phyloP scores from a whole-genome alignment of 2,329 filamentous ascomycete species.

The Fusarium setosum region DNA sequence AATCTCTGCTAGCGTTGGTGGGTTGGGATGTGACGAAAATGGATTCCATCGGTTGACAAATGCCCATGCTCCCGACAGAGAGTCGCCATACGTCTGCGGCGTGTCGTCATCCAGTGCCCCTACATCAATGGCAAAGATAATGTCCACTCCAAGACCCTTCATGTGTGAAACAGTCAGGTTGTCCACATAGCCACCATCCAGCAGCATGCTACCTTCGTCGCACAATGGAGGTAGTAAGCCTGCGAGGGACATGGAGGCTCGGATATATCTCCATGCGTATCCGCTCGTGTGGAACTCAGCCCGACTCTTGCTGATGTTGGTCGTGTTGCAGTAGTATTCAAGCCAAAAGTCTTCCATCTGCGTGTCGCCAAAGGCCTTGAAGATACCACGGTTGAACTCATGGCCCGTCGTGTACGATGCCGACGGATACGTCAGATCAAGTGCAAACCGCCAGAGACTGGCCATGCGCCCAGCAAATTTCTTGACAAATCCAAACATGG shows the following conservation, averaged over 20 bases:
- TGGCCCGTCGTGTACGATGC: constrained; percentile 98
- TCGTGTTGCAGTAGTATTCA: constrained; percentile 99
- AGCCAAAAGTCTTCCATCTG: constrained; percentile 99
- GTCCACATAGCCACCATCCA: constrained; percentile 97
- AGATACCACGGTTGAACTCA: constrained; percentile 98
- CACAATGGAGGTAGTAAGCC: constrained; percentile 93
- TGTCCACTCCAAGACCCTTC: constrained; percentile 91
- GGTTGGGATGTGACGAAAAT: constrained; percentile 88
- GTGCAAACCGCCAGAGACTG: constrained; percentile 97
- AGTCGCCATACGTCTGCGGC: constrained; percentile 93
- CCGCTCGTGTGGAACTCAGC: constrained; percentile 94
- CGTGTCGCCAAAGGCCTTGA: constrained; percentile 96
- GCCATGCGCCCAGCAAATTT: constrained; percentile 99
- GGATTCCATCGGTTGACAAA: constrained; percentile 97
- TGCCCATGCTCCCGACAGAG: constrained; percentile 94
- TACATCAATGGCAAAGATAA: constrained; percentile 96
- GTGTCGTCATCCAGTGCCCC: constrained; percentile 92
- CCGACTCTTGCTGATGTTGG: constrained; percentile 95
- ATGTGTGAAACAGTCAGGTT: constrained; percentile 97
- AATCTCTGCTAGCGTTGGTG: constrained; percentile 94
- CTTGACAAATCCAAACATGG: constrained; percentile 96
- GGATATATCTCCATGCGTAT: constrained; percentile 97
- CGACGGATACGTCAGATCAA: constrained; percentile 95
- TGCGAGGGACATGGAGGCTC: constrained; percentile 96
- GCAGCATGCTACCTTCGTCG: constrained; percentile 95